A percentile compares a stretch with the other conserved stretches of the same genome.
phyloP scores from a whole-genome alignment of 306 rosid genomes.

The Delonix regia region DNA sequence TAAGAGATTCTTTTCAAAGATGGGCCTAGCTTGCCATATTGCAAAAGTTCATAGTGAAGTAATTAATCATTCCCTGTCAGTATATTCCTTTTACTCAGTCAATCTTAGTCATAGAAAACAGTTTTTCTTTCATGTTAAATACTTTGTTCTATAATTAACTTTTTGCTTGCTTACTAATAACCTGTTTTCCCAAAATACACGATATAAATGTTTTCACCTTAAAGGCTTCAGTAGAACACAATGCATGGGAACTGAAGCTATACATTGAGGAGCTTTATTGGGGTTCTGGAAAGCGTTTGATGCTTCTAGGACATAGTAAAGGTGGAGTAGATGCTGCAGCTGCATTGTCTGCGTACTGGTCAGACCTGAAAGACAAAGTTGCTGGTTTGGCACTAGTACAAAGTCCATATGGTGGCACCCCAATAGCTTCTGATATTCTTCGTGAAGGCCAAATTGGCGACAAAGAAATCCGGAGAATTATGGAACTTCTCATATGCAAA shows the following conservation, averaged over 20 bases:
- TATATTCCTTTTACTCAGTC: neutral
- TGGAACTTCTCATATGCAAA: slow-evolving; percentile 88
- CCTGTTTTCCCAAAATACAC: neutral
- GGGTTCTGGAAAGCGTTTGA: slow-evolving; percentile 80
- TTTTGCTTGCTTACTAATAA: neutral
- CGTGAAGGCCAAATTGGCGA: slow-evolving; percentile 85
- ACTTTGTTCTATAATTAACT: neutral
- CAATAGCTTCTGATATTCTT: slow-evolving; percentile 79
- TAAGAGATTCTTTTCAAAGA: slow-evolving; percentile 81
- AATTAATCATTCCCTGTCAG: neutral
- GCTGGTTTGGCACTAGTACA: slow-evolving; percentile 86
- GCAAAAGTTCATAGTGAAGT: slow-evolving; percentile 93
- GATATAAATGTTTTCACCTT: neutral
- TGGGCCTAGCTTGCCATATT: slow-evolving; percentile 88
- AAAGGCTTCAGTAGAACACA: slow-evolving; percentile 81
- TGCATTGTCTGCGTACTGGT: slow-evolving; percentile 70
- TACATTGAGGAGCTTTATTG: slow-evolving; percentile 83
- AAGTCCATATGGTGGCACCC: slow-evolving; percentile 88
- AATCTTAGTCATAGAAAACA: neutral
- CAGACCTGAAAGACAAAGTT: slow-evolving; percentile 74
- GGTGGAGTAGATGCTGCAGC: slow-evolving; percentile 86
- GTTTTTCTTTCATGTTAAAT: neutral
- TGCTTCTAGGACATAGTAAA: slow-evolving; percentile 89
- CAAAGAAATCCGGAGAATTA: slow-evolving; percentile 69
- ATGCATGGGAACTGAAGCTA: slow-evolving; percentile 79